These are phyloP conservation scores for Nymphaea colorata DNA, from an alignment of 164 flowering plant genomes.

Conservation along the genomic window DNA sequence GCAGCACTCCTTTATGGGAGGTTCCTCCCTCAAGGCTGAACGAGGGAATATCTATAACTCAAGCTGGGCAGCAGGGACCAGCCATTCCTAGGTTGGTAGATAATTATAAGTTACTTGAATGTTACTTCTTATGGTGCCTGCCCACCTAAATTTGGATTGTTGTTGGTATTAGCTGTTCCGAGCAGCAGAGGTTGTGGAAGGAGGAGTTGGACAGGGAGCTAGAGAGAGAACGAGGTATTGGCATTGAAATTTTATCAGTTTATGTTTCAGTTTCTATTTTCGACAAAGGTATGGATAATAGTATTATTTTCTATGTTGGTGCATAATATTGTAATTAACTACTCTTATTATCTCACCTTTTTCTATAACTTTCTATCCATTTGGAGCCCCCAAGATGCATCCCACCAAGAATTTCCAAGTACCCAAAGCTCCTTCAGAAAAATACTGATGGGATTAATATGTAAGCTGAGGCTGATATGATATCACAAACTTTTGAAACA, in stretches of 20 bases:
- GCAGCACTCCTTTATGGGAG: slow-evolving; percentile 22
- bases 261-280: neutral
- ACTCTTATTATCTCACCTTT: no score
- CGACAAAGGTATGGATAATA: neutral
- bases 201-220: slow-evolving; percentile 73
- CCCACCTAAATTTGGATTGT: neutral
- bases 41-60: slow-evolving; percentile 21
- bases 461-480: no score
- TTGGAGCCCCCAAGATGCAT: no score
- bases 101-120: neutral
- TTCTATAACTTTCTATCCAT: no score
- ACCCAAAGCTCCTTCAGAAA: no score
- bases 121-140: neutral
- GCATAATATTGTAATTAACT: neutral
- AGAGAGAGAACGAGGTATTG: slow-evolving; percentile 45
- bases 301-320: neutral
- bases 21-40: slow-evolving; percentile 20
- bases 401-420: no score
- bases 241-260: slow-evolving; percentile 2
- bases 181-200: slow-evolving; percentile 58
- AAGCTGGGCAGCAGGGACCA: slow-evolving; percentile 27
- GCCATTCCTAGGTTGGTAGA: slow-evolving; percentile 35
- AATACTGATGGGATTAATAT: no score
- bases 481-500: no score
- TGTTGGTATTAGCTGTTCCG: slow-evolving; percentile 33